Evolutionary conservation across 352 stramenopile genomes (phyloP), one percentile per base, ranked within the genome.

Genomic region (Pythium sukuiense): DNA sequence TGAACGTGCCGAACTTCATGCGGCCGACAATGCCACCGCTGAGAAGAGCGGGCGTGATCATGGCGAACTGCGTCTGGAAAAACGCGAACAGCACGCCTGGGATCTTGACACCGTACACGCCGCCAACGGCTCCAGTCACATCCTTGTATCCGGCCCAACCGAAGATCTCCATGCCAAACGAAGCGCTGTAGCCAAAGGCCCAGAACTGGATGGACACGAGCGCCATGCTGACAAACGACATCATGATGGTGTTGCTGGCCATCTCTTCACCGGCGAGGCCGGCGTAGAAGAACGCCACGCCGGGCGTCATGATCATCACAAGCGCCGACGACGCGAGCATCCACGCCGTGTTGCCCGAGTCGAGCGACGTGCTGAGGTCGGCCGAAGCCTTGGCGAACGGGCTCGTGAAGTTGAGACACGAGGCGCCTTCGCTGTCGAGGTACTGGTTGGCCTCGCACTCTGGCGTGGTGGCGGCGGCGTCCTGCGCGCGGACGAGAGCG

Each of bases 41-140:
- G 16, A 96, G 67, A 24, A 93, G 63, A 2, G 86, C 87, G 3
- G 87, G 87, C 0, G 83, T 89, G 65, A 95, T 90, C 60, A 84
- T 87, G 9, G 88, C 88, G 61, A 94, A 96, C 56, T 90, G 83
- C 14, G 82, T 90, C 70, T 96, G 88, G 70, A 90, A 96, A 61
- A 93, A 76, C 32, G 83, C 83, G 67, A 88, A 93, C 20, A 92
- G 50, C n/a, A 81, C 75, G 55, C 89, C 75, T 3, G 88, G 88
- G 62, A 93, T 90, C 20, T 74, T 52, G 24, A 70, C 65, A 16
- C 79, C 83, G 63, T 92, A 91, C 2, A 80, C 76, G 46, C 77
- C 79, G 50, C 74, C 79, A 3, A 74, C 67, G n/a, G 65, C 67
- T 12, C 67, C 65, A 12, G 65, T 74, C 6, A 90, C 78, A 71